phyloP scores from a whole-genome alignment of 805 yeast genomes.

The Suhomyces kilbournensis region DNA sequence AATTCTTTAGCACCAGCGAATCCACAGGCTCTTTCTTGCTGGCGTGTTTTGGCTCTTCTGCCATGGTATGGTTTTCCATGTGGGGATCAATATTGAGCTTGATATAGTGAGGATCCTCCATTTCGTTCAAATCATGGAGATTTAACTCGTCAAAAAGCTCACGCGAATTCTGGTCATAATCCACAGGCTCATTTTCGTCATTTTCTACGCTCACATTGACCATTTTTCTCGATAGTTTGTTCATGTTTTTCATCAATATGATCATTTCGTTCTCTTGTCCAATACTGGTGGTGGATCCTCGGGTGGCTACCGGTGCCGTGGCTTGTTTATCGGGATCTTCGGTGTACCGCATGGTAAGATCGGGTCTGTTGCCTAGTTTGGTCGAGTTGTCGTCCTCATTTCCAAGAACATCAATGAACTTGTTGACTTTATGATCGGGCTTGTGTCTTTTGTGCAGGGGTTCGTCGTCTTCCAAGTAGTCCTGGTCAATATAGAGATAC shows the following conservation, averaged over 20 bases:
- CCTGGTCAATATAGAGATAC: slow-evolving; percentile 70
- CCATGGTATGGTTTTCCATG: slow-evolving; percentile 13
- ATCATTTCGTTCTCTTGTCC: slow-evolving; percentile 58
- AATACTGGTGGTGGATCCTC: slow-evolving; percentile 3
- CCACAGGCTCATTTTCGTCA: neutral
- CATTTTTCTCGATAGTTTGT: slow-evolving; percentile 80
- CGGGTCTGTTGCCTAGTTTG: slow-evolving; percentile 76
- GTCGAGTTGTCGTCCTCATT: slow-evolving; percentile 80
- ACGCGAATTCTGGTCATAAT: slow-evolving; percentile 26
- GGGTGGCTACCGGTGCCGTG: neutral
- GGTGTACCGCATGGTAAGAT: slow-evolving; percentile 76
- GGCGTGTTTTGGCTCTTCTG: slow-evolving; percentile 4
- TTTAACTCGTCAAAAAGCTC: slow-evolving; percentile 43
- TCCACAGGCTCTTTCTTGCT: slow-evolving; percentile 13
- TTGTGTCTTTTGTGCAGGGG: slow-evolving; percentile 19
- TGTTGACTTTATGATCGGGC: slow-evolving; percentile 49
- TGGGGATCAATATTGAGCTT: slow-evolving; percentile 40
- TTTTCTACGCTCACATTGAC: slow-evolving; percentile 34
- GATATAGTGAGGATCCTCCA: slow-evolving; percentile 49
- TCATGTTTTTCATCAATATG: slow-evolving; percentile 82
- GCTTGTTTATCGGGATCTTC: slow-evolving; percentile 30
- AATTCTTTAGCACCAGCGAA: slow-evolving; percentile 14
- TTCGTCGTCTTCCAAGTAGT: slow-evolving; percentile 37
- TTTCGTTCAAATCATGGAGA: slow-evolving; percentile 51
- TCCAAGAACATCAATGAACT: slow-evolving; percentile 74